Base-by-base conservation (phyloP, 768 basidiomycete species). In the Rubroboletus pulcherrimus region DNA sequence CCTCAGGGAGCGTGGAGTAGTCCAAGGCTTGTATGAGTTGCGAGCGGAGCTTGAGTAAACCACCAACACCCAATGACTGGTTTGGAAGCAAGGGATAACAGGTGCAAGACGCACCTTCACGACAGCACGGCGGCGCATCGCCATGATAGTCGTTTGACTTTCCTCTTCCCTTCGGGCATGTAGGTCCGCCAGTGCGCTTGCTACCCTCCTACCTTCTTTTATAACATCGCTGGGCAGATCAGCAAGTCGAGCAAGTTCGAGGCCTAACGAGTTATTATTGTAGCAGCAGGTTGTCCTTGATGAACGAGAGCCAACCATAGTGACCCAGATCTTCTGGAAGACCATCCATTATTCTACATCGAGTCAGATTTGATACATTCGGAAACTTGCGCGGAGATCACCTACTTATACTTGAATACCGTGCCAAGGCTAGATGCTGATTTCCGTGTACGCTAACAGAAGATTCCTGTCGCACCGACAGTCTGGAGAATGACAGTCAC, bases 171-270 rank as follows among this genome's bases (percentile, higher is more conserved):
- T 71, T 55, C 74, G 78, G 4, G 77, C 75, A 54, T 90, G 82
- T 8, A 85, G 70, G 21, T 80, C 80, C 4, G 78, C 72, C 10
- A 97, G 79, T 9, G 71, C 74, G 14, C 77, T 75, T 3, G 91
- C 82, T 0, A 91, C 82, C 53, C 81, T 75, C 55, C 73, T 79
- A 6, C 81, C 86, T 68, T 89, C 85, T 5, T 64, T 58, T 40
- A 94, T 68, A 12, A 96, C 83, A 45, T 89, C 81, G 0, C 69
- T 58, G 0, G 96, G 96, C 0, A 99, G 76, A 64, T 94, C 92
- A 1, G 93, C 94, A 6, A 96, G 79, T 45, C 83, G 82, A 12
- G 95, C 94, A 29, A 98, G 81, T 62, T 97, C 90, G 11, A 99
- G 75, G 3, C 96, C 95, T 95, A 59, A 24, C n/a, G 35, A 37